Conservation (phyloP, 2,329 filamentous ascomycete genomes). For the Fusarium sp. region DNA sequence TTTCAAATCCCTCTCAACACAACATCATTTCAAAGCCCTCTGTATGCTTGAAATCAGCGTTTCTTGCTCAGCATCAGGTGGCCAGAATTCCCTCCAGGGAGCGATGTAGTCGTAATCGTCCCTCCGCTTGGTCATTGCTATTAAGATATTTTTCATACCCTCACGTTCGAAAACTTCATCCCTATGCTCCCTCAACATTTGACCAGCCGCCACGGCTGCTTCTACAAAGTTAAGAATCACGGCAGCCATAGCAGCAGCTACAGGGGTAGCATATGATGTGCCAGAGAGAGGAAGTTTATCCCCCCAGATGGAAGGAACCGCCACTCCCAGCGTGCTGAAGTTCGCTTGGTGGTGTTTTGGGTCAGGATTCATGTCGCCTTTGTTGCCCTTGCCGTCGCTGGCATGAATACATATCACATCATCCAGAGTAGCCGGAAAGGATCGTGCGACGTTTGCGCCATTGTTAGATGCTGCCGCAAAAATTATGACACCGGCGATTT, state of each 20-base stretch:
- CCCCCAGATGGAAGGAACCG: neutral
- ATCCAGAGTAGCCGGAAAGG: neutral
- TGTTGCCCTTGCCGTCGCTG: neutral
- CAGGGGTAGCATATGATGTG: neutral
- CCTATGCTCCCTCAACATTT: too few species aligned
- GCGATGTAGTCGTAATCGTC: too few species aligned
- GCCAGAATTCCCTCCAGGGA: too few species aligned
- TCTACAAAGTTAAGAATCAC: neutral
- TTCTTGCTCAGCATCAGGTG: too few species aligned
- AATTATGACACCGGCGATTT: neutral
- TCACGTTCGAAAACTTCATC: too few species aligned
- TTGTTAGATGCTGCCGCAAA: neutral
- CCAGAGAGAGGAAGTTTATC: neutral
- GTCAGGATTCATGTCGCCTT: neutral
- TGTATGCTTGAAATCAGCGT: too few species aligned
- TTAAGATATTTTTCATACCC: too few species aligned
- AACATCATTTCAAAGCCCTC: too few species aligned
- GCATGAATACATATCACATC: neutral
- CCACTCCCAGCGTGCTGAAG: neutral
- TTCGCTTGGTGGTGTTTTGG: neutral
- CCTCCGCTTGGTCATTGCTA: too few species aligned
- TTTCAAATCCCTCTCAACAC: too few species aligned
- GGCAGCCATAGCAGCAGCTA: neutral
- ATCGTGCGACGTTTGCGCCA: neutral
- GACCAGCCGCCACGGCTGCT: neutral